Percentiles rank a stretch among this genome's conserved stretches.
Evolutionary conservation across 208 protist species (phyloP).

Genomic region (Novymonas esmeraldas): DNA sequence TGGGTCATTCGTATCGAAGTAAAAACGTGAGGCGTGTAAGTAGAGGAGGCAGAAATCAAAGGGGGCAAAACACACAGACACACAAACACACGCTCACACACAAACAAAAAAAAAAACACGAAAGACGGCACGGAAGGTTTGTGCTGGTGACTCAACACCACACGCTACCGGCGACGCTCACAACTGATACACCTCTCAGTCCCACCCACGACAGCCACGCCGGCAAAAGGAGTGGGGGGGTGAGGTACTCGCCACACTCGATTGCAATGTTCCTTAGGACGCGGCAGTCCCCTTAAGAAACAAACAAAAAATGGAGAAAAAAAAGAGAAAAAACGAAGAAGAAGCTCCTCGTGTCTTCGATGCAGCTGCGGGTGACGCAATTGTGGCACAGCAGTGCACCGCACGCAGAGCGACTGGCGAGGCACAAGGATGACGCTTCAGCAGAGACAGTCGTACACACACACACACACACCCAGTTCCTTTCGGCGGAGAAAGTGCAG

Average conservation of each 20-base stretch:
- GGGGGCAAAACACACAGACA: background rate
- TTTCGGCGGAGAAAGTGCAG: background rate
- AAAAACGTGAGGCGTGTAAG: background rate
- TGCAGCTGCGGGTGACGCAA: too few species aligned
- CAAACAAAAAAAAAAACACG: constrained; percentile 6
- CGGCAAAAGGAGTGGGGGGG: background rate
- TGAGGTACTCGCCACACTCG: too few species aligned
- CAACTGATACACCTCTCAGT: too few species aligned
- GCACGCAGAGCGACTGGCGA: background rate
- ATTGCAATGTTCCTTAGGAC: too few species aligned
- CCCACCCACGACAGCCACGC: too few species aligned
- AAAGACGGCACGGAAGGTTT: background rate
- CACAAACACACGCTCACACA: background rate
- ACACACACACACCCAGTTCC: background rate
- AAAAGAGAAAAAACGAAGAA: background rate
- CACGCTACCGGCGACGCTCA: background rate
- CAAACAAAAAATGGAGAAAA: background rate
- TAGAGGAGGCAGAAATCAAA: background rate
- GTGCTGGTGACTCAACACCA: background rate
- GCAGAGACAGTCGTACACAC: background rate
- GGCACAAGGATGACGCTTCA: background rate
- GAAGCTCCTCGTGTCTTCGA: too few species aligned
- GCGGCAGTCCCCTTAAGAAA: background rate
- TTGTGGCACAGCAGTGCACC: too few species aligned
- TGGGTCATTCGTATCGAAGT: background rate